Conservation (phyloP, 495 filamentous ascomycete species). For the Penicillium psychrofluorescens region DNA sequence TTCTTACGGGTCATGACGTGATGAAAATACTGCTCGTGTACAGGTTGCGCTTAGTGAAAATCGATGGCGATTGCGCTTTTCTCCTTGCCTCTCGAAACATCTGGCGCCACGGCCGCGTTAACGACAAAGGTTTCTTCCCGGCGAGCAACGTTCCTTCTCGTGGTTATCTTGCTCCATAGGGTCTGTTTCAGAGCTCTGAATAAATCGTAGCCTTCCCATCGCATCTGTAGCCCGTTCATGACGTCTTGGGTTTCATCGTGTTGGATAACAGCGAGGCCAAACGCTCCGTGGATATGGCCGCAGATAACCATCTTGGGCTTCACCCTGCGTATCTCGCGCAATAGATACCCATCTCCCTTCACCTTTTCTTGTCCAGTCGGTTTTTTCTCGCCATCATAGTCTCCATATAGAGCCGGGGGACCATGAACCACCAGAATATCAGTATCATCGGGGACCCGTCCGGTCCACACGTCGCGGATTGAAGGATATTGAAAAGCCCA, state of each 20-base stretch:
- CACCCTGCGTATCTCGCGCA: constrained; percentile 56
- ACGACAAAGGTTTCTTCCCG: neutral
- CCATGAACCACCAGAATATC: constrained; percentile 69
- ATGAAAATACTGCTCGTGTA: neutral
- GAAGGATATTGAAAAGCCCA: constrained; percentile 38
- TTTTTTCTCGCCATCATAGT: constrained; percentile 29
- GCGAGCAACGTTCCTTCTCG: neutral
- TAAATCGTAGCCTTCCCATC: constrained; percentile 3
- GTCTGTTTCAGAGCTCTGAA: neutral
- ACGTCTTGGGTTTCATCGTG: constrained; percentile 2
- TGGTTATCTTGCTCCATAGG: neutral
- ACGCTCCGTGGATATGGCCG: constrained; percentile 55
- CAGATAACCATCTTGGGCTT: constrained; percentile 63
- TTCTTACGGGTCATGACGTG: neutral
- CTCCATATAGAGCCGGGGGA: constrained; percentile 49
- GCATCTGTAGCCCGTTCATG: neutral
- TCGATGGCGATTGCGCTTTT: neutral
- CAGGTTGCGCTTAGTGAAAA: neutral
- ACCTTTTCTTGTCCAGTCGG: constrained; percentile 37
- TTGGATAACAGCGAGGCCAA: neutral
- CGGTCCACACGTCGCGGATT: constrained; percentile 11
- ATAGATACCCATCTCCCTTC: constrained; percentile 40
- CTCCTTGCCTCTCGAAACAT: neutral
- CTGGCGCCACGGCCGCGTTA: neutral
- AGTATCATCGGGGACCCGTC: constrained; percentile 47